Conservation (phyloP, 2,329 filamentous ascomycete genomes). For the Colletotrichum graminicola region DNA sequence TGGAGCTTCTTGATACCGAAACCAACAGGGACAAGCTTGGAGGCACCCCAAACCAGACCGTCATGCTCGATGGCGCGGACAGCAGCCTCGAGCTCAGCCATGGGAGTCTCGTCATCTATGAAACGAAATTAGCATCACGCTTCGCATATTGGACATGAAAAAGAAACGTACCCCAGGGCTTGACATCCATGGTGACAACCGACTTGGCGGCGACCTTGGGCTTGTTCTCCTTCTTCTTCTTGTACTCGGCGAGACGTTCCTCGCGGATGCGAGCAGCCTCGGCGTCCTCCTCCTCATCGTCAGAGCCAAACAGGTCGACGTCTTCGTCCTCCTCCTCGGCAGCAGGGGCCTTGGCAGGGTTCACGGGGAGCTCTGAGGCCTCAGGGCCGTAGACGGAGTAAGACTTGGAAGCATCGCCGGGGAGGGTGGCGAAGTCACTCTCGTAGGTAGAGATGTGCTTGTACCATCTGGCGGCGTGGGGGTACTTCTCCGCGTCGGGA, state of each 20-base stretch:
- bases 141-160: neutral
- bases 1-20: slow-evolving; percentile 99
- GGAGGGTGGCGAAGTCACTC: slow-evolving; percentile 90
- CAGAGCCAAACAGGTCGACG: slow-evolving; percentile 92
- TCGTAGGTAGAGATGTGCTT: slow-evolving; percentile 97
- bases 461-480: slow-evolving; percentile 97
- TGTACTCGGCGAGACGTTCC: slow-evolving; percentile 92
- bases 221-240: slow-evolving; percentile 96
- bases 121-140: slow-evolving; percentile 44
- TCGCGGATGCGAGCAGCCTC: slow-evolving; percentile 88
- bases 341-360: slow-evolving; percentile 86
- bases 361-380: slow-evolving; percentile 78
- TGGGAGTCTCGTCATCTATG: slow-evolving; percentile 91
- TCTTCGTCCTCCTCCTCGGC: slow-evolving; percentile 81
- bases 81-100: slow-evolving; percentile 82
- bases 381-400: slow-evolving; percentile 95
- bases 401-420: slow-evolving; percentile 90
- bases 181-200: slow-evolving; percentile 93
- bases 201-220: slow-evolving; percentile 95
- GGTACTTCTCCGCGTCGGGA: slow-evolving; percentile 88
- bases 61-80: slow-evolving; percentile 91
- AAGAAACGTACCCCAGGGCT: slow-evolving; percentile 91
- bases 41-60: slow-evolving; percentile 95
- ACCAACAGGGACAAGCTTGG: slow-evolving; percentile 89
- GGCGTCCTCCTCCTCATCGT: slow-evolving; percentile 93